Percentiles rank a stretch among this genome's conserved stretches.
These are phyloP conservation scores for Pseudogymnoascus sp. DNA, from an alignment of 2,329 filamentous ascomycete species.

Conservation along the genomic window DNA sequence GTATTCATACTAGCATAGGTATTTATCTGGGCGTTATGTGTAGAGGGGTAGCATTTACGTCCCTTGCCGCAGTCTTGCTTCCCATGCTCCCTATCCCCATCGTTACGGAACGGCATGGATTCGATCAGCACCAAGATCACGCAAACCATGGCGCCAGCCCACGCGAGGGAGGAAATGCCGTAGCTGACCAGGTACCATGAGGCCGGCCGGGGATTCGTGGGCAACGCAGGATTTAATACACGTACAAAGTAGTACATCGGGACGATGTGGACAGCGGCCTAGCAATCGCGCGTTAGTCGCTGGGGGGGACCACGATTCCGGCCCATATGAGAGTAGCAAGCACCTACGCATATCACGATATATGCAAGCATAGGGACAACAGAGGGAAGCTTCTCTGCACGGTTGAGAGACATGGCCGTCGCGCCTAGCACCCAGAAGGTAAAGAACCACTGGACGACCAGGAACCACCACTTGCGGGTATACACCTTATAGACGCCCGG, in stretches of 20 bases:
- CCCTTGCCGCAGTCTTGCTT: neutral
- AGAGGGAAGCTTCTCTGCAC: neutral
- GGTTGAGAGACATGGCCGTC: neutral
- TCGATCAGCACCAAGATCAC: neutral
- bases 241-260: neutral
- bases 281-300: neutral
- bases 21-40: neutral
- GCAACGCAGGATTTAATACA: neutral
- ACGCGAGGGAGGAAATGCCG: neutral
- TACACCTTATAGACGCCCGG: neutral
- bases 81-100: neutral
- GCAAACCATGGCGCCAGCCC: neutral
- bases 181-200: neutral
- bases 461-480: neutral
- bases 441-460: neutral
- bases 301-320: neutral
- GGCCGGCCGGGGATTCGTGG: neutral
- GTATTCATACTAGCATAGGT: neutral
- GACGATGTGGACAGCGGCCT: neutral
- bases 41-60: neutral
- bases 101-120: neutral
- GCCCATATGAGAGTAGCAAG: neutral
- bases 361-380: neutral
- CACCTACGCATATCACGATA: neutral
- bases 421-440: neutral